These are phyloP conservation scores for Mycena indigotica DNA, from an alignment of 768 basidiomycete species.

Conservation along the genomic window DNA sequence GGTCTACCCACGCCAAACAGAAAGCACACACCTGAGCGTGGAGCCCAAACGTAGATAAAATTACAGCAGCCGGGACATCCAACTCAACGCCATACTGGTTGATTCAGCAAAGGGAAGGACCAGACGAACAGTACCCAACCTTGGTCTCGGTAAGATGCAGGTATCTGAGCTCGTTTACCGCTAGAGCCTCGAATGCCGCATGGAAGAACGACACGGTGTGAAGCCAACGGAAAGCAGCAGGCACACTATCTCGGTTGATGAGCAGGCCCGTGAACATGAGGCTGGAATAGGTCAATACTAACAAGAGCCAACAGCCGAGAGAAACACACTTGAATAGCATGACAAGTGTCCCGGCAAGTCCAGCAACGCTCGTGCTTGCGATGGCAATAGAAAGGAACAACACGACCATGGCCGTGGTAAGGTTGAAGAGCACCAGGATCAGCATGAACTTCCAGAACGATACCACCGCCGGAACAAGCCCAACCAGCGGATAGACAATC, in stretches of 20 bases:
- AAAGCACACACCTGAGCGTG: slow-evolving; percentile 65
- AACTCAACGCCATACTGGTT: slow-evolving; percentile 91
- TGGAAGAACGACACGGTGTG: slow-evolving; percentile 97
- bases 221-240: slow-evolving; percentile 75
- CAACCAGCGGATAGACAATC: slow-evolving; percentile 93
- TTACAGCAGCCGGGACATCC: slow-evolving; percentile 94
- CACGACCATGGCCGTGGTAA: slow-evolving; percentile 92
- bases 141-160: slow-evolving; percentile 89
- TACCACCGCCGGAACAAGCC: slow-evolving; percentile 86
- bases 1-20: slow-evolving; percentile 1
- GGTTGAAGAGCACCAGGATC: slow-evolving; percentile 92
- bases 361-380: slow-evolving; percentile 84
- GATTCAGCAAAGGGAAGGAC: not conserved
- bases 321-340: slow-evolving; percentile 95
- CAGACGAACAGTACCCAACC: slow-evolving; percentile 44
- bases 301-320: slow-evolving; percentile 4
- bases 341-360: slow-evolving; percentile 89
- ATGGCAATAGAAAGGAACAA: slow-evolving; percentile 89
- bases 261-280: slow-evolving; percentile 93
- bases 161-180: slow-evolving; percentile 97
- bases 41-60: slow-evolving; percentile 92
- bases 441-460: slow-evolving; percentile 99
- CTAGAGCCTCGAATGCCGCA: slow-evolving; percentile 94
- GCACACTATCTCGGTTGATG: slow-evolving; percentile 89
- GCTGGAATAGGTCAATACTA: slow-evolving; percentile 43